Percentiles rank a stretch among this genome's conserved stretches.
phyloP scores from a whole-genome alignment of 2,329 filamentous ascomycete species.

The Fusarium denticulatum region DNA sequence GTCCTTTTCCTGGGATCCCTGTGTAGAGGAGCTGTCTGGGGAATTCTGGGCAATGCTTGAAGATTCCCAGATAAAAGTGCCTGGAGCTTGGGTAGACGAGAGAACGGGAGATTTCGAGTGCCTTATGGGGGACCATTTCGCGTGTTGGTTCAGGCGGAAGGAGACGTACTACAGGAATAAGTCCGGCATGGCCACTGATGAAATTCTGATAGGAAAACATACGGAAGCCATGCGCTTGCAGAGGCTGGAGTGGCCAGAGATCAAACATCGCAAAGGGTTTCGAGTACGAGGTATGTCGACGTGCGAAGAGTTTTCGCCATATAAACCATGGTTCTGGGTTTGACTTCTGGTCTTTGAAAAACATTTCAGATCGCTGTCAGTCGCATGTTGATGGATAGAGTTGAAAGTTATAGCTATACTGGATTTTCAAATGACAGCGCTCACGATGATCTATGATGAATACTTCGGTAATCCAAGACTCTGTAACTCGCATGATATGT shows the following conservation, averaged over 20 bases:
- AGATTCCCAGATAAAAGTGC: fast-evolving
- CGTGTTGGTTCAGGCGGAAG: background rate
- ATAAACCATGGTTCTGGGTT: fast-evolving
- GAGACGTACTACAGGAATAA: no score
- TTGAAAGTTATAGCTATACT: background rate
- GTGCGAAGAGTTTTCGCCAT: background rate
- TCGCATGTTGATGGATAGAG: no score
- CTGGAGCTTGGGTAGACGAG: background rate
- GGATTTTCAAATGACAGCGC: background rate
- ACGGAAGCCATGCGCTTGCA: background rate
- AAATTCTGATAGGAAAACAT: background rate
- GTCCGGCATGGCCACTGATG: no score
- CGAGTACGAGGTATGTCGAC: background rate
- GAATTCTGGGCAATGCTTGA: background rate
- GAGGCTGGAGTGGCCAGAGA: background rate
- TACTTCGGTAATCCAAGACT: background rate
- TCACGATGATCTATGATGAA: background rate
- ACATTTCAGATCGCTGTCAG: background rate
- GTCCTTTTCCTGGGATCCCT: background rate
- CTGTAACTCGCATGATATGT: background rate
- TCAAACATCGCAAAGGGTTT: background rate
- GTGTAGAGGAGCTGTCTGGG: background rate
- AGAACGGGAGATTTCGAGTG: fast-evolving
- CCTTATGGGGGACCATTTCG: fast-evolving
- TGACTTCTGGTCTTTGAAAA: background rate